Conservation (phyloP, 495 filamentous ascomycete genomes). For the Penicillium diatomitis region DNA sequence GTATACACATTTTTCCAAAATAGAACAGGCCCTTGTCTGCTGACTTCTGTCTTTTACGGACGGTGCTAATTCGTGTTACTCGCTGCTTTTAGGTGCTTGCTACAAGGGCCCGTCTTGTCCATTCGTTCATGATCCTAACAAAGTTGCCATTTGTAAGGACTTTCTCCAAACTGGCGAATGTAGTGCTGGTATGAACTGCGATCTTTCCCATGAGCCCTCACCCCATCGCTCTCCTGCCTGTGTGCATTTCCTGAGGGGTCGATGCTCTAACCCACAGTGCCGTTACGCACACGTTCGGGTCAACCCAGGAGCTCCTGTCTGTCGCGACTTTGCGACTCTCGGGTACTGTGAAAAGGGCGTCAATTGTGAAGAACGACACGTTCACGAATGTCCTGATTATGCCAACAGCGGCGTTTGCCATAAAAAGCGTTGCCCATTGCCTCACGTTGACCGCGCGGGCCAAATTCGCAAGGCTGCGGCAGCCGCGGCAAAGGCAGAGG, state of each 20-base stretch:
- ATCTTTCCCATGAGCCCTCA: conserved; percentile 85
- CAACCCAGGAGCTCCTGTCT: conserved; percentile 73
- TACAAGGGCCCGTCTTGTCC: conserved; percentile 70
- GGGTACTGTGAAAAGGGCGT: conserved; percentile 87
- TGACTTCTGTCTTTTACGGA: no score
- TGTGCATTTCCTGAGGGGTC: conserved; percentile 82
- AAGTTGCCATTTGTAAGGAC: conserved; percentile 85
- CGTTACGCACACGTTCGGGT: conserved; percentile 83
- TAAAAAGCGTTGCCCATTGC: conserved; percentile 72
- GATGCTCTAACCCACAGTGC: conserved; percentile 81
- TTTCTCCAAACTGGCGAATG: conserved; percentile 77
- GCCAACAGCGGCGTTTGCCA: conserved; percentile 82
- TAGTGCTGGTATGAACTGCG: conserved; percentile 70
- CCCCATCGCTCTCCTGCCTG: conserved; percentile 81
- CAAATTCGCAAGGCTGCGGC: conserved; percentile 52
- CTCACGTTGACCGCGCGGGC: conserved; percentile 79
- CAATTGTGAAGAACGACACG: conserved; percentile 72
- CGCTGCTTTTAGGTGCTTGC: conserved; percentile 58
- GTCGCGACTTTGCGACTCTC: conserved; percentile 71
- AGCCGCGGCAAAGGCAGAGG: conserved; percentile 27
- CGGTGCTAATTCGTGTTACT: neutral
- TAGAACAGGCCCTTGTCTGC: conserved; percentile 9
- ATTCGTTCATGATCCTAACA: conserved; percentile 75
- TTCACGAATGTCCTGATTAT: conserved; percentile 88
- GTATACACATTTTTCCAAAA: conserved; percentile 45